These are phyloP conservation scores for Malassezia cuniculi DNA, from an alignment of 1,284 basidiomycete genomes.

Conservation along the genomic window DNA sequence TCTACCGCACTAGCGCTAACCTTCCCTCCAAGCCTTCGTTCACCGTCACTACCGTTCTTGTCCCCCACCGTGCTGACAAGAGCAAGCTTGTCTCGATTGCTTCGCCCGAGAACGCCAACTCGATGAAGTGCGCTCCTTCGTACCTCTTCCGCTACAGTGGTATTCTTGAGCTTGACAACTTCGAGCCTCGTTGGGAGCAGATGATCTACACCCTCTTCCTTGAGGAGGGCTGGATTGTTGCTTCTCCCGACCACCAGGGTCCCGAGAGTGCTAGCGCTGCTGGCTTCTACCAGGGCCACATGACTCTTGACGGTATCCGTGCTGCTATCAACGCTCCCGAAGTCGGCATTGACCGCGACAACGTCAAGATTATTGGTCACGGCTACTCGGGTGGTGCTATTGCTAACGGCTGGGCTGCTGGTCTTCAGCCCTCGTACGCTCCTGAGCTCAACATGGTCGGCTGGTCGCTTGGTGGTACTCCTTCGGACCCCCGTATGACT, in stretches of 20 bases:
- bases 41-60: slow-evolving; percentile 26
- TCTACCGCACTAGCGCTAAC: slow-evolving; percentile 20
- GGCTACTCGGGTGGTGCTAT: slow-evolving; percentile 33
- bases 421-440: slow-evolving; percentile 19
- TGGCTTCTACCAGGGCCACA: slow-evolving; percentile 24
- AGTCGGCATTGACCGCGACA: slow-evolving; percentile 14
- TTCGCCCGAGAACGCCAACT: slow-evolving; percentile 24
- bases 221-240: slow-evolving; percentile 33
- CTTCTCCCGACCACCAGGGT: slow-evolving; percentile 33
- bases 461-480: slow-evolving; percentile 31
- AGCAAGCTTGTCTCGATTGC: slow-evolving; percentile 5
- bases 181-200: slow-evolving; percentile 23
- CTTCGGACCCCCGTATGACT: slow-evolving; percentile 17
- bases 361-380: slow-evolving; percentile 21
- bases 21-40: slow-evolving; percentile 4
- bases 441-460: slow-evolving; percentile 30
- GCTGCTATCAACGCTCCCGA: slow-evolving; percentile 19
- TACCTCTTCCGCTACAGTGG: slow-evolving; percentile 19
- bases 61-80: slow-evolving; percentile 18
- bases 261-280: slow-evolving; percentile 21
- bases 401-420: slow-evolving; percentile 24
- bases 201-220: slow-evolving; percentile 26
- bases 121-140: slow-evolving; percentile 23
- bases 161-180: slow-evolving; percentile 18
- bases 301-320: slow-evolving; percentile 26